Conservation (phyloP, 805 yeast genomes). For the Cyberlindnera xishuangbannaensis region DNA sequence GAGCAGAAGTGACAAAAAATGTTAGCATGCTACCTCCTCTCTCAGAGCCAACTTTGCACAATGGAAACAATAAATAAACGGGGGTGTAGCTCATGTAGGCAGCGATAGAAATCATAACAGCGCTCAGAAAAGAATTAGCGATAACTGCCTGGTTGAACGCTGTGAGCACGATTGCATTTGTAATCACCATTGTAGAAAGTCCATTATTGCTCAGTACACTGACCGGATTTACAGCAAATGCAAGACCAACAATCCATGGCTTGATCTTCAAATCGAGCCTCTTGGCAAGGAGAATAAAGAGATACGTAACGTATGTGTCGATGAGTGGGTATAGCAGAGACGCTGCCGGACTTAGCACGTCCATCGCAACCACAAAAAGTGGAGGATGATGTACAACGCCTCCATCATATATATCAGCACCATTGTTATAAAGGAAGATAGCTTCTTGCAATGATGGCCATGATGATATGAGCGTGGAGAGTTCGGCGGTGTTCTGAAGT, state of each 20-base stretch:
- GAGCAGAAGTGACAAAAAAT: slow-evolving; percentile 26
- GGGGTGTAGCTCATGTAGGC: slow-evolving; percentile 62
- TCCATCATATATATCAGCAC: slow-evolving; percentile 69
- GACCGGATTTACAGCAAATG: slow-evolving; percentile 79
- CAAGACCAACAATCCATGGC: slow-evolving; percentile 48
- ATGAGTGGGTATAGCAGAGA: slow-evolving; percentile 44
- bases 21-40: slow-evolving; percentile 15
- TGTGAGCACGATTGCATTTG: slow-evolving; percentile 50
- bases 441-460: slow-evolving; percentile 63
- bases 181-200: slow-evolving; percentile 58
- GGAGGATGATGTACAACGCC: slow-evolving; percentile 89
- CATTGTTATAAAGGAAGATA: slow-evolving; percentile 49
- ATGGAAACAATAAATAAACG: slow-evolving; percentile 52
- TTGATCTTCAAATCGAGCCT: slow-evolving; percentile 14
- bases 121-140: slow-evolving; percentile 35
- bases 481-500: slow-evolving; percentile 40
- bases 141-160: slow-evolving; percentile 40
- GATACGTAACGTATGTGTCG: slow-evolving; percentile 54
- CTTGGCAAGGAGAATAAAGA: slow-evolving; percentile 46
- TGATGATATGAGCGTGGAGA: slow-evolving; percentile 72
- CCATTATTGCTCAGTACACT: slow-evolving; percentile 62
- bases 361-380: slow-evolving; percentile 49
- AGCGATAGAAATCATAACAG: slow-evolving; percentile 54
- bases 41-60: slow-evolving; percentile 25
- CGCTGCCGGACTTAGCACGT: slow-evolving; percentile 22